A percentile compares a stretch with the other conserved stretches of the same genome.
Conservation (phyloP, 2,329 filamentous ascomycete genomes). For the Colletotrichum sublineola region DNA sequence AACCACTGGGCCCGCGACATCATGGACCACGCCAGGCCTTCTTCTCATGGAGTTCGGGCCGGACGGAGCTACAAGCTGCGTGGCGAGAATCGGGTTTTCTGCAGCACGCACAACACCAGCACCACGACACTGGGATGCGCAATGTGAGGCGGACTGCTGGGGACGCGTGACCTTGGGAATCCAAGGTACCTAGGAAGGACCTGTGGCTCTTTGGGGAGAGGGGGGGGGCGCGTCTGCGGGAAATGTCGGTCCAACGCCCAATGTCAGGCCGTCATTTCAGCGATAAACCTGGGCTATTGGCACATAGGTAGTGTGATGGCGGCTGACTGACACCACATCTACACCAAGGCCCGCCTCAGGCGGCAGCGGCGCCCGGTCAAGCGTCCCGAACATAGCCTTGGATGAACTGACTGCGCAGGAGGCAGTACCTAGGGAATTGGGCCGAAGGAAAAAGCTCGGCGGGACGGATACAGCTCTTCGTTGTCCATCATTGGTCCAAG, state of each 20-base stretch:
- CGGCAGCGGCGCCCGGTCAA: slow-evolving; percentile 12
- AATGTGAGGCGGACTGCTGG: too few species aligned
- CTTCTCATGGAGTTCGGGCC: slow-evolving; percentile 12
- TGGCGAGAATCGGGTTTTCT: slow-evolving; percentile 30
- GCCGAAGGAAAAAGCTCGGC: slow-evolving; percentile 35
- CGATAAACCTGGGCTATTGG: neutral
- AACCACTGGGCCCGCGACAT: neutral
- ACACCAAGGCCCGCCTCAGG: neutral
- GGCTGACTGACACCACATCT: neutral
- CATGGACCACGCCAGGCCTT: neutral
- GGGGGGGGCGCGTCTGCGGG: slow-evolving; percentile 8
- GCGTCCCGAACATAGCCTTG: slow-evolving; percentile 9
- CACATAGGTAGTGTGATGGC: neutral
- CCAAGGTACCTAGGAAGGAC: neutral
- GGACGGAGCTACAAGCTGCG: slow-evolving; percentile 35
- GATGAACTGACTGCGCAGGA: neutral
- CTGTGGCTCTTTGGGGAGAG: neutral
- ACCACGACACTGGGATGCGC: too few species aligned
- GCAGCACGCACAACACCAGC: neutral
- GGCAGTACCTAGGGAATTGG: neutral
- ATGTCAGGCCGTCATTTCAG: neutral
- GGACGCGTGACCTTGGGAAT: neutral
- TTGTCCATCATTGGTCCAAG: slow-evolving; percentile 20
- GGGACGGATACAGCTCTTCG: slow-evolving; percentile 8
- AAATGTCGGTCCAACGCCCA: neutral